Conservation (phyloP, 2,329 filamentous ascomycete species). For the Rosellinia necatrix region DNA sequence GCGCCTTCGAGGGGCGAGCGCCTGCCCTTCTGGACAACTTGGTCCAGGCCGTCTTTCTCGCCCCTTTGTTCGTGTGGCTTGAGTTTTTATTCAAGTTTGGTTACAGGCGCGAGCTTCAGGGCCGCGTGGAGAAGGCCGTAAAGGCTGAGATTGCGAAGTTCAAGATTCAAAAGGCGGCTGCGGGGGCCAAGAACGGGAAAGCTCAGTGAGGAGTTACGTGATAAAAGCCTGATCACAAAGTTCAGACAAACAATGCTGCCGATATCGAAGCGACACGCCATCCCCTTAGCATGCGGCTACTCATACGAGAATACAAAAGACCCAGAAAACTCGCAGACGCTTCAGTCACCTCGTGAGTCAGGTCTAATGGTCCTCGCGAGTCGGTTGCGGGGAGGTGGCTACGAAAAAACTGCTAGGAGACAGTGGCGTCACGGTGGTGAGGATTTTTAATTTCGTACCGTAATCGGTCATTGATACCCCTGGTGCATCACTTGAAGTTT, state of each 20-base stretch:
- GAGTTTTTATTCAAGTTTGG: conserved; percentile 89
- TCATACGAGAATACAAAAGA: background rate
- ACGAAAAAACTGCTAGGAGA: too few relatives aligned
- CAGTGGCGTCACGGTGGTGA: conserved; percentile 14
- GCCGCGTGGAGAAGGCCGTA: conserved; percentile 77
- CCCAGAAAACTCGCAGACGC: background rate
- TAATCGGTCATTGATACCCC: conserved; percentile 25
- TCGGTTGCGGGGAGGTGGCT: background rate
- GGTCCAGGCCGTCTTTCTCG: conserved; percentile 87
- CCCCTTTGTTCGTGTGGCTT: conserved; percentile 96
- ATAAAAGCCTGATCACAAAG: background rate
- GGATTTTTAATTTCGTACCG: conserved; percentile 15
- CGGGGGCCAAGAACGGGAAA: conserved; percentile 53
- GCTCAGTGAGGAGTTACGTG: conserved; percentile 47
- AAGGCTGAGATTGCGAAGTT: conserved; percentile 78
- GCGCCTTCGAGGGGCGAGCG: conserved; percentile 82
- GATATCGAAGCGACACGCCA: conserved; percentile 9
- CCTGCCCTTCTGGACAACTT: conserved; percentile 91
- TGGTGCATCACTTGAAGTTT: conserved; percentile 11
- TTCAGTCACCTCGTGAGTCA: background rate
- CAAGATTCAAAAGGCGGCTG: conserved; percentile 58
- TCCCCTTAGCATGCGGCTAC: background rate
- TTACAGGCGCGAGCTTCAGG: conserved; percentile 86
- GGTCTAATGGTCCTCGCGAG: background rate
- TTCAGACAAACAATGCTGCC: background rate